phyloP scores from a whole-genome alignment of 2,329 filamentous ascomycete species.

The Eutypa lata region DNA sequence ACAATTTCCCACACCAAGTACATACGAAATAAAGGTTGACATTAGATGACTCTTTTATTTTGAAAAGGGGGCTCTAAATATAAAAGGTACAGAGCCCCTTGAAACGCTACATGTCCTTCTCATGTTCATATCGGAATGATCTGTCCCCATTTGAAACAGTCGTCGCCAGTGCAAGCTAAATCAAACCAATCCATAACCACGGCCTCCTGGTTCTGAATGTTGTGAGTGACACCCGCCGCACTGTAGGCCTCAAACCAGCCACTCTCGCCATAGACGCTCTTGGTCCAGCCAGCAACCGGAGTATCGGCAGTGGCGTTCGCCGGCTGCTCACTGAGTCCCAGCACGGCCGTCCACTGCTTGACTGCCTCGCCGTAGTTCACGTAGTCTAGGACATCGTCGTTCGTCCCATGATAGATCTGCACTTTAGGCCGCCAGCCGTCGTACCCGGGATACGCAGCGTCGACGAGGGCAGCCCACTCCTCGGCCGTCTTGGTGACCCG shows the following conservation, averaged over 20 bases:
- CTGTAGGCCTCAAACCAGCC: slow-evolving; percentile 39
- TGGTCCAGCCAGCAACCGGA: slow-evolving; percentile 35
- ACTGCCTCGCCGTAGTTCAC: slow-evolving; percentile 52
- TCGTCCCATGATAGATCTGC: slow-evolving; percentile 55
- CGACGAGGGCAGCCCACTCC: slow-evolving; percentile 34
- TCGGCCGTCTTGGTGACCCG: slow-evolving; percentile 33
- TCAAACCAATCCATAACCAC: slow-evolving; percentile 36
- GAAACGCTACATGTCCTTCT: not conserved
- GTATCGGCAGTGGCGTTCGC: slow-evolving; percentile 26
- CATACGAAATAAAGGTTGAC: too few relatives aligned
- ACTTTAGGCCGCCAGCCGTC: slow-evolving; percentile 50
- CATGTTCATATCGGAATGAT: slow-evolving; percentile 9
- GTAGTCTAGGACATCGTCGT: slow-evolving; percentile 48
- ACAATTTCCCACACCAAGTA: too few relatives aligned
- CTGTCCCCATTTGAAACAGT: slow-evolving; percentile 37
- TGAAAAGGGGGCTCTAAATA: too few relatives aligned
- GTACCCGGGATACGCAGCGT: slow-evolving; percentile 47
- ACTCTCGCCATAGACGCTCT: slow-evolving; percentile 30
- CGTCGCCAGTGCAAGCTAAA: slow-evolving; percentile 26
- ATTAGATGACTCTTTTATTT: too few relatives aligned
- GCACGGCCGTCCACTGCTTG: slow-evolving; percentile 49
- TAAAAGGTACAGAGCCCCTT: too few relatives aligned
- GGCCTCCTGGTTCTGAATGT: slow-evolving; percentile 36
- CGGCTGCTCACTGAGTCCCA: slow-evolving; percentile 29
- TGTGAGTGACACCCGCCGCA: slow-evolving; percentile 34